These are phyloP conservation scores for Erysimum cheiranthoides DNA, from an alignment of 345 rosid genomes.

Conservation along the genomic window DNA sequence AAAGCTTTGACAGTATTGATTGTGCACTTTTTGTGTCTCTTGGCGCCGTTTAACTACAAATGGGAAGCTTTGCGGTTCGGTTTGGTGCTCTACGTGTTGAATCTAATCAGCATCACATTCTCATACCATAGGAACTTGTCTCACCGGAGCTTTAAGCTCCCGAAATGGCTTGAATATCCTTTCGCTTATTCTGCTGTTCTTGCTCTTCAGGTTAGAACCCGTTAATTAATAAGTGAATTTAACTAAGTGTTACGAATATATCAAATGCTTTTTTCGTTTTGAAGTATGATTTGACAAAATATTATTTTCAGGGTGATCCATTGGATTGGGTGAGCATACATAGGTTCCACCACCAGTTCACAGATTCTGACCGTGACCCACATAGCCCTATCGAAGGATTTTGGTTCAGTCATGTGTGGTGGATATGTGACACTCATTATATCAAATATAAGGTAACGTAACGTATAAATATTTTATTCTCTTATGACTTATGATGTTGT, in stretches of 20 bases:
- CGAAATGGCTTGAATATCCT: slow-evolving; percentile 81
- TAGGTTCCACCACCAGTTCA: slow-evolving; percentile 81
- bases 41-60: slow-evolving; percentile 71
- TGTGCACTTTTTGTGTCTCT: slow-evolving; percentile 63
- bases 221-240: no score
- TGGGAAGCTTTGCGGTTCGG: slow-evolving; percentile 77
- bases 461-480: neutral
- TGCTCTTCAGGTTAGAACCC: slow-evolving; percentile 70
- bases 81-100: slow-evolving; percentile 50
- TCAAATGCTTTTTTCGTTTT: neutral
- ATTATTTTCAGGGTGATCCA: slow-evolving; percentile 54
- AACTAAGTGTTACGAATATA: neutral
- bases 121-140: slow-evolving; percentile 74
- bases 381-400: slow-evolving; percentile 90
- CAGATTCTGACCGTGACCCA: slow-evolving; percentile 85
- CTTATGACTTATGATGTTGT: neutral
- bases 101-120: slow-evolving; percentile 66
- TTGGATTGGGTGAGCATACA: slow-evolving; percentile 94
- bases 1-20: slow-evolving; percentile 52
- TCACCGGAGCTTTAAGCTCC: slow-evolving; percentile 79
- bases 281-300: neutral
- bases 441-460: slow-evolving; percentile 55
- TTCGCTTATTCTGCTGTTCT: slow-evolving; percentile 76
- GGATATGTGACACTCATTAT: slow-evolving; percentile 70
- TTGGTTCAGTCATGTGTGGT: slow-evolving; percentile 79